Evolutionary conservation across 371 early-diverging fungal species (phyloP), one percentile per base, ranked within the genome.

Genomic region (Chytridiales sp.): DNA sequence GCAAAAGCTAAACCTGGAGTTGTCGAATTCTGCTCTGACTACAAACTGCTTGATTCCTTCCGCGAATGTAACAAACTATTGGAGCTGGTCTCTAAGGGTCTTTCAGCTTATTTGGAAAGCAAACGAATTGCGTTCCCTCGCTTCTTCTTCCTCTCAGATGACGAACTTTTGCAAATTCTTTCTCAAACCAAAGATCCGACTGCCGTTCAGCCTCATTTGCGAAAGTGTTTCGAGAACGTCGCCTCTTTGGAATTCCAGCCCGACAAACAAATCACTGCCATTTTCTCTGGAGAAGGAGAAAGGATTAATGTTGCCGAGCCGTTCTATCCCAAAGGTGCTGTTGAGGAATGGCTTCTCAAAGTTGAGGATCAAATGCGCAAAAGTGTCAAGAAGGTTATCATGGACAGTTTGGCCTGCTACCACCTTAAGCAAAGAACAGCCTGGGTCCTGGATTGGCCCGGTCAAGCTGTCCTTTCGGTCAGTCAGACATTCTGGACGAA

Each of bases 131-230:
- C 79, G 8, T 84, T 84, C 53, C 83, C 82, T 8, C 67, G 84
- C 47, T 84, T 84, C 62, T 82, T 81, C 63, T 84, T 84, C 73
- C 64, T 84, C 32, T 77, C 77, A 13, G 82, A 84, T 59, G 84
- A 82, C 56, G 84, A 84, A 57, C 64, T 84, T 49, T 68, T 84
- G 11, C 81, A 82, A 48, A 81, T 84, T 46, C 58, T 84, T 30
- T 83, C 83, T 29, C 82, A 84, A 56, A 80, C 81, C 1, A 77
- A 79, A 51, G 83, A 84, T 56, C 81, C 81, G 0, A 78, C 78
- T 11, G 81, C 82, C 13, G 81, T 84, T 0, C 82, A 84, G 50
- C 82, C 82, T 0, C 82, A 83, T 53, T 54, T 84, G 21, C 74
- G 82, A 21, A 84, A 82, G 47, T 81, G 81, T 54, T 82, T 84